phyloP scores from a whole-genome alignment of 805 yeast genomes.

The Candida chilensis region DNA sequence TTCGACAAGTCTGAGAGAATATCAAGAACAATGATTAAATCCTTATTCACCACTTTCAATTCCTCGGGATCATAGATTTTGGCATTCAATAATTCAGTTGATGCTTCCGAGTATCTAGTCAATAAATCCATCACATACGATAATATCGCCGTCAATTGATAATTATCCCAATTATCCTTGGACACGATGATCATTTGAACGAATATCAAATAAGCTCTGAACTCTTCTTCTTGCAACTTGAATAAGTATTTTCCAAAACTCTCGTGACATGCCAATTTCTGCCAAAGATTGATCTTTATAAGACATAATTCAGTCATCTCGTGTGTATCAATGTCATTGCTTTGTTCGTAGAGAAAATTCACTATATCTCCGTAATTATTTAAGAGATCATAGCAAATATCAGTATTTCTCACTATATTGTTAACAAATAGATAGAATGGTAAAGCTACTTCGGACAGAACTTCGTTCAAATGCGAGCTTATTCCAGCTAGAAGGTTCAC shows the following conservation, averaged over 20 bases:
- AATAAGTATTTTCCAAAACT: constrained; percentile 15
- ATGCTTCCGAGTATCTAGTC: constrained; percentile 7
- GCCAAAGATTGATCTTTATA: constrained; percentile 1
- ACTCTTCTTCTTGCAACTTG: constrained; percentile 2
- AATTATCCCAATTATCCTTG: constrained; percentile 29
- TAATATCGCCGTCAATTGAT: constrained; percentile 23
- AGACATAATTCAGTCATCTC: too few relatives aligned
- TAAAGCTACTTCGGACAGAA: too few relatives aligned
- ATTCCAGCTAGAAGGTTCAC: too few relatives aligned
- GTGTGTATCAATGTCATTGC: too few relatives aligned
- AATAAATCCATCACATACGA: constrained; percentile 30
- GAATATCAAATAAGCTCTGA: constrained; percentile 7
- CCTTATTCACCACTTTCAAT: constrained; percentile 7
- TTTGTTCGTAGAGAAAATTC: too few relatives aligned
- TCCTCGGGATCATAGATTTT: constrained; percentile 4
- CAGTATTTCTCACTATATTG: too few relatives aligned
- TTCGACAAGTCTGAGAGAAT: constrained; percentile 13
- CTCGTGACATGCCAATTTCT: constrained; percentile 14
- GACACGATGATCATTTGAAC: constrained; percentile 26
- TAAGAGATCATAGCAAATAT: too few relatives aligned
- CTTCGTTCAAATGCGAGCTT: too few relatives aligned
- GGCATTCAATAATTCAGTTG: constrained; percentile 8
- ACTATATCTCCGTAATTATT: too few relatives aligned
- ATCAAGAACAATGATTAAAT: constrained; percentile 10
- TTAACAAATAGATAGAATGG: too few relatives aligned